Conservation (phyloP, 768 basidiomycete species). For the Phaeotremella fagi region DNA sequence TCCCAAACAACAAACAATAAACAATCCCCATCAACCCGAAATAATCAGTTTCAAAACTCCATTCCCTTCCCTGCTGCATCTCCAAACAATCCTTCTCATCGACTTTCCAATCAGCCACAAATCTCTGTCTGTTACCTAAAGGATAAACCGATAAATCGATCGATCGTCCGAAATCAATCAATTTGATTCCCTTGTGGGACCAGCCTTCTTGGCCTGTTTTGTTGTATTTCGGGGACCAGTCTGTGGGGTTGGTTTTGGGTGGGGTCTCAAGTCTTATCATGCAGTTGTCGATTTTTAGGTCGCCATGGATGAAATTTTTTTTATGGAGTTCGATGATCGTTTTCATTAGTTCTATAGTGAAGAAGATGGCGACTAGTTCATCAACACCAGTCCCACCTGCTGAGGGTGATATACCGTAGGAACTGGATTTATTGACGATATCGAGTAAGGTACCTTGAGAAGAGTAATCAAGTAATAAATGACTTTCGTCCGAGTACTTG, state of each 20-base stretch:
- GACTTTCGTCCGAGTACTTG: slow-evolving; percentile 81
- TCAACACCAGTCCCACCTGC: slow-evolving; percentile 56
- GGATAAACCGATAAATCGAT: slow-evolving; percentile 83
- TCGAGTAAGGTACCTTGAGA: slow-evolving; percentile 88
- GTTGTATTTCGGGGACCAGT: slow-evolving; percentile 73
- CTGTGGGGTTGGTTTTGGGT: slow-evolving; percentile 60
- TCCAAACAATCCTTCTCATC: slow-evolving; percentile 91
- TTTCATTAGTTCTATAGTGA: slow-evolving; percentile 81
- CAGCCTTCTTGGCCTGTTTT: slow-evolving; percentile 77
- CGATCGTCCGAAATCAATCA: slow-evolving; percentile 97
- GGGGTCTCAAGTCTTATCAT: slow-evolving; percentile 71
- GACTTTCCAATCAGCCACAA: slow-evolving; percentile 78
- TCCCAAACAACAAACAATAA: slow-evolving; percentile 94
- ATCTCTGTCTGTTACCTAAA: slow-evolving; percentile 59
- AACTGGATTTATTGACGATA: slow-evolving; percentile 76
- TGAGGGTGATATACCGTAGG: slow-evolving; percentile 61
- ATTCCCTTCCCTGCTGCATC: slow-evolving; percentile 72
- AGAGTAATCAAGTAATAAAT: slow-evolving; percentile 79
- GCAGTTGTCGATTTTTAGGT: slow-evolving; percentile 98
- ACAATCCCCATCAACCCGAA: slow-evolving; percentile 90
- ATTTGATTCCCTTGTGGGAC: slow-evolving; percentile 76
- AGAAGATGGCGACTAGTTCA: slow-evolving; percentile 91
- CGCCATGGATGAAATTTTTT: slow-evolving; percentile 88
- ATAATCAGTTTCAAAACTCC: slow-evolving; percentile 96
- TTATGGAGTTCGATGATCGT: slow-evolving; percentile 75